These are phyloP conservation scores for Pseudoscleropodium purum DNA, from an alignment of 225 moss, liverwort and hornwort genomes.

Conservation along the genomic window DNA sequence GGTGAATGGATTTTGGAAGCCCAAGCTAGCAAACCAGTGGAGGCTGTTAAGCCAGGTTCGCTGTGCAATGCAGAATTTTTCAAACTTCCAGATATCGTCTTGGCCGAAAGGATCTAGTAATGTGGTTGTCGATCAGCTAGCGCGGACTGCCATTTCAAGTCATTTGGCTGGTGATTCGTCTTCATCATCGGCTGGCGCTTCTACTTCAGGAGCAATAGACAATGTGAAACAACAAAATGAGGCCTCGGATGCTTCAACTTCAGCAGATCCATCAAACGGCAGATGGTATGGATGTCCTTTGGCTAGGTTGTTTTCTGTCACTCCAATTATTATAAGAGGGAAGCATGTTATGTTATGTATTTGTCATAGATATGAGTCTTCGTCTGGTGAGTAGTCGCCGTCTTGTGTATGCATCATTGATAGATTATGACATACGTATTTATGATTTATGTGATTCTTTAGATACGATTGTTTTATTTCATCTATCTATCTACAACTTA, in stretches of 20 bases:
- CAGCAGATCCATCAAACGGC: not conserved
- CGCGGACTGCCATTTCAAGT: conserved; percentile 24
- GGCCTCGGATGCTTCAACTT: not conserved
- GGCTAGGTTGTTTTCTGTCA: not conserved
- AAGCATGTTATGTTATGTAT: not conserved
- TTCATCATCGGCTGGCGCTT: conserved; percentile 19
- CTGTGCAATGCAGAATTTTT: conserved; percentile 10
- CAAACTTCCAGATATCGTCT: conserved; percentile 9
- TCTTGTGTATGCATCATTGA: not conserved
- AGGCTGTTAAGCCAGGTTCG: conserved; percentile 31
- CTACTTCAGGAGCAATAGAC: conserved; percentile 26
- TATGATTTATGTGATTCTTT: not conserved
- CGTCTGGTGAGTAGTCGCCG: not conserved
- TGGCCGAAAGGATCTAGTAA: conserved; percentile 20
- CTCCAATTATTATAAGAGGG: not conserved
- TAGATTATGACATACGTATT: not conserved
- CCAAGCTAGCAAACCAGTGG: conserved; percentile 38
- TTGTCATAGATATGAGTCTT: not conserved
- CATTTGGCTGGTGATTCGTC: conserved; percentile 32
- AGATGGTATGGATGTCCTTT: conserved; percentile 6
- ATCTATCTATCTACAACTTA: not conserved
- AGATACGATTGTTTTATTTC: not conserved
- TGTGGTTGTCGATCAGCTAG: conserved; percentile 20
- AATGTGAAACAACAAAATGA: not conserved
- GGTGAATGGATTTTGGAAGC: conserved; percentile 47